Evolutionary conservation across 2,329 filamentous ascomycete species (phyloP).

Genomic region (Monosporascus sp.): DNA sequence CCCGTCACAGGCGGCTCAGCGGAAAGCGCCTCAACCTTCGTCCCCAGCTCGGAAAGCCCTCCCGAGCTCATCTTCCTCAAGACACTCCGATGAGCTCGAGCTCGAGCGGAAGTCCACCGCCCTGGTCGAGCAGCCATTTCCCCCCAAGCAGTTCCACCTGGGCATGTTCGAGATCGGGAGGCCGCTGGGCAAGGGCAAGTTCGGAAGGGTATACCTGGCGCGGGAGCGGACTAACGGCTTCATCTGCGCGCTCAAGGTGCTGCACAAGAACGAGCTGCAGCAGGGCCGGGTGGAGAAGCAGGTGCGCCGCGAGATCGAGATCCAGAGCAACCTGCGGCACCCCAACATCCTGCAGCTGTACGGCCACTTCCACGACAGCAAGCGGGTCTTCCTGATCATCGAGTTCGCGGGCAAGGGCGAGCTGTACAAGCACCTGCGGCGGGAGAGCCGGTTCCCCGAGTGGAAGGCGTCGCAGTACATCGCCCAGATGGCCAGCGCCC

Average conservation of each 20-base stretch:
- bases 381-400: slow-evolving; percentile 81
- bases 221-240: slow-evolving; percentile 75
- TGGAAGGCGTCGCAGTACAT: slow-evolving; percentile 85
- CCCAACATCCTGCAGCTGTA: slow-evolving; percentile 81
- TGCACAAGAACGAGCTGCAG: slow-evolving; percentile 79
- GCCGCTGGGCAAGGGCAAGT: slow-evolving; percentile 82
- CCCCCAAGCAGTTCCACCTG: slow-evolving; percentile 70
- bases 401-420: slow-evolving; percentile 85
- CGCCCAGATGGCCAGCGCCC: slow-evolving; percentile 83
- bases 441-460: slow-evolving; percentile 75
- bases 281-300: slow-evolving; percentile 79
- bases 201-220: slow-evolving; percentile 79
- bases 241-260: slow-evolving; percentile 80
- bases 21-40: slow-evolving; percentile 38
- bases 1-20: slow-evolving; percentile 60
- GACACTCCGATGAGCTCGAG: slow-evolving; percentile 42
- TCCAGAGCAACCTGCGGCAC: slow-evolving; percentile 81
- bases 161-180: slow-evolving; percentile 94
- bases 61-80: slow-evolving; percentile 25
- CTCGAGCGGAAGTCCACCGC: slow-evolving; percentile 47
- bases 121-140: slow-evolving; percentile 52
- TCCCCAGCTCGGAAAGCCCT: slow-evolving; percentile 51
- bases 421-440: slow-evolving; percentile 79
- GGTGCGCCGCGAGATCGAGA: slow-evolving; percentile 82
- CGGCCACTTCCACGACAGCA: slow-evolving; percentile 85